These are phyloP conservation scores for Cetraspora pellucida DNA, from an alignment of 192 early-diverging fungal species.

Conservation along the genomic window DNA sequence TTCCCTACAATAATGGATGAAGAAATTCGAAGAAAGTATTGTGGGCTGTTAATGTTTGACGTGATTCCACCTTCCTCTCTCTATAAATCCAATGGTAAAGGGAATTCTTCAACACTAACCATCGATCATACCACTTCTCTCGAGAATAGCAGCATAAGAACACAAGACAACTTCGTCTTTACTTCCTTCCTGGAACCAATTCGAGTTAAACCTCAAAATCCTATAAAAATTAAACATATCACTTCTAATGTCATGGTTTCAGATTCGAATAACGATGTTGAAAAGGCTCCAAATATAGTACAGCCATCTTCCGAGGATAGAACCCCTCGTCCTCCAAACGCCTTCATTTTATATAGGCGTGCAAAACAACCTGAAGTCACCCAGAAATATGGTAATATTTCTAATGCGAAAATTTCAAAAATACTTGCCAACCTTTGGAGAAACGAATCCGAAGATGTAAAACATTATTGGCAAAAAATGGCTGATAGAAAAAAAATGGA, in stretches of 20 bases:
- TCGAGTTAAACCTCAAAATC: neutral
- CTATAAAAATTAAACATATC: neutral
- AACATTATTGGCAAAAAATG: constrained; percentile 15
- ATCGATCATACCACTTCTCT: constrained; percentile 30
- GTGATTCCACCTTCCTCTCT: neutral
- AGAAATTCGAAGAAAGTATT: constrained; percentile 20
- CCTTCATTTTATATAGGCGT: constrained; percentile 28
- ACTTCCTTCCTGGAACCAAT: constrained; percentile 28
- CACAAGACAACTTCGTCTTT: constrained; percentile 31
- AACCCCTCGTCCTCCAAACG: constrained; percentile 30
- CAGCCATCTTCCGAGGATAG: neutral
- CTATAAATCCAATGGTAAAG: neutral
- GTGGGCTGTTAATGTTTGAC: constrained; percentile 28
- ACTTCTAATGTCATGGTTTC: neutral
- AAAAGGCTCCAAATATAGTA: neutral
- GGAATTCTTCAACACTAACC: neutral
- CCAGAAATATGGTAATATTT: neutral
- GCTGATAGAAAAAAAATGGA: constrained; percentile 32
- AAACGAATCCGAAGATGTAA: constrained; percentile 8
- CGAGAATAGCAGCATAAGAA: constrained; percentile 24
- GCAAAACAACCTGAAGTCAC: constrained; percentile 11
- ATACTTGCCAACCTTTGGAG: constrained; percentile 20
- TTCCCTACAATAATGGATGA: constrained; percentile 24
- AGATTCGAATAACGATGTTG: neutral
- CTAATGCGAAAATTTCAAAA: constrained; percentile 19